phyloP scores from a whole-genome alignment of 148 eudicot species.

The Silene latifolia region DNA sequence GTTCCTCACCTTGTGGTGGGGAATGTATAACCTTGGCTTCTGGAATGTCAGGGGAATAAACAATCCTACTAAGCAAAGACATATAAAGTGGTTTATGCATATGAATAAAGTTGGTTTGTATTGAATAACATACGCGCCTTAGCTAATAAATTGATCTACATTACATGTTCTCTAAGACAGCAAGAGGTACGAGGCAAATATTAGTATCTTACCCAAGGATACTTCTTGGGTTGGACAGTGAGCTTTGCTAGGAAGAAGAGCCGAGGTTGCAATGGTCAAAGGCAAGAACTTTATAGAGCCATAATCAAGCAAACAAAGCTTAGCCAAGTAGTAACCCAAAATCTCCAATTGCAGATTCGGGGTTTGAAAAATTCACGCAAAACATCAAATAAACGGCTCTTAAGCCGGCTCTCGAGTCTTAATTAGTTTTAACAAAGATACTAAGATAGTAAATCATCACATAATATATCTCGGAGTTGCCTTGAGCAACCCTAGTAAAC shows the following conservation, averaged over 20 bases:
- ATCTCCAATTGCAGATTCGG: conserved; percentile 57
- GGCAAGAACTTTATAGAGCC: conserved; percentile 70
- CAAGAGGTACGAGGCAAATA: background rate
- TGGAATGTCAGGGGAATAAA: no score
- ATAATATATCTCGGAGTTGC: conserved; percentile 36
- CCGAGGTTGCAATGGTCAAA: conserved; percentile 74
- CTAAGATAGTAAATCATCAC: no score
- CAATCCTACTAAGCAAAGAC: no score
- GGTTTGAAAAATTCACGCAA: conserved; percentile 34
- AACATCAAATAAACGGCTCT: background rate
- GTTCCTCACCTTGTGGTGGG: no score
- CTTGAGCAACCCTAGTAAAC: conserved; percentile 48
- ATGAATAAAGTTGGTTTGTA: no score
- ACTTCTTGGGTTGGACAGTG: conserved; percentile 7
- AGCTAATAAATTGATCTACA: no score
- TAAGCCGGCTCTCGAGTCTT: no score
- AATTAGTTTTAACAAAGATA: background rate
- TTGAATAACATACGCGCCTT: no score
- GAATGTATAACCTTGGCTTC: no score
- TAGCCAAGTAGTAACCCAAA: conserved; percentile 63
- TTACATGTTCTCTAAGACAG: no score
- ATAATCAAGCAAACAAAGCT: conserved; percentile 74
- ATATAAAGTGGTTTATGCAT: no score
- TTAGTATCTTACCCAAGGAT: conserved; percentile 15
- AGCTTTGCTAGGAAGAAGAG: conserved; percentile 16